Base-by-base conservation (phyloP, 192 early-diverging fungal species). In the Umbelopsis sp. region DNA sequence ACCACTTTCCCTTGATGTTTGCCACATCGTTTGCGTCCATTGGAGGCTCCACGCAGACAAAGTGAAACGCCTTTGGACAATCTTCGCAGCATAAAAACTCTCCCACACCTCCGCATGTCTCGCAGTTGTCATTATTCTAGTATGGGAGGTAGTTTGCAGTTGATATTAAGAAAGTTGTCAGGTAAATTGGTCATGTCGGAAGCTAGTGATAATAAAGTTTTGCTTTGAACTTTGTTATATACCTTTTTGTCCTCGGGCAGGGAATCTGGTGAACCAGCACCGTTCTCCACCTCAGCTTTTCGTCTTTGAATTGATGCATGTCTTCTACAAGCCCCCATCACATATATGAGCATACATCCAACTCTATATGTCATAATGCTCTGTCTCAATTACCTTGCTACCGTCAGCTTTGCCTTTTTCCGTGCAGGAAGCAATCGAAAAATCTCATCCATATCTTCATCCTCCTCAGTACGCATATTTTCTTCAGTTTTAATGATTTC, bases 31-130 rank as follows among this genome's bases (percentile, higher is more conserved):
- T 48, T 4, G 49, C 48, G 22, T 76, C 72, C 72, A 82, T 58
- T 23, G 81, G 81, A n/a, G 81, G 81, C 7, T 79, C 72, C 18
- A 76, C 73, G 49, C 81, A 82, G 2, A 68, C 68, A 53, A 82
- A 82, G 52, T 82, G 81, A 73, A 82, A 82, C 4, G 71, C 77
- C 21, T 72, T 78, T 33, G 81, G 81, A 48, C 81, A 82, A n/a
- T 69, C 68, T 48, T 82, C 81, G 35, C 77, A 82, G 46, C 81
- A 82, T 46, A 82, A 35, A 44, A 82, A 76, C 53, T 72, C 50
- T 23, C 81, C 81, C 15, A 69, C 23, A 4, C 70, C 77, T 20
- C 68, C 47, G 48, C 81, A 82, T 2, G 71, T 66, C 53, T 79
- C 81, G 64, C 81, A 82, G 44, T 72, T 68, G 67, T 82, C 78